Evolutionary conservation across 1,139 yeast species (phyloP), one percentile per base, ranked within the genome.

Genomic region (Kluyveromyces sp.): DNA sequence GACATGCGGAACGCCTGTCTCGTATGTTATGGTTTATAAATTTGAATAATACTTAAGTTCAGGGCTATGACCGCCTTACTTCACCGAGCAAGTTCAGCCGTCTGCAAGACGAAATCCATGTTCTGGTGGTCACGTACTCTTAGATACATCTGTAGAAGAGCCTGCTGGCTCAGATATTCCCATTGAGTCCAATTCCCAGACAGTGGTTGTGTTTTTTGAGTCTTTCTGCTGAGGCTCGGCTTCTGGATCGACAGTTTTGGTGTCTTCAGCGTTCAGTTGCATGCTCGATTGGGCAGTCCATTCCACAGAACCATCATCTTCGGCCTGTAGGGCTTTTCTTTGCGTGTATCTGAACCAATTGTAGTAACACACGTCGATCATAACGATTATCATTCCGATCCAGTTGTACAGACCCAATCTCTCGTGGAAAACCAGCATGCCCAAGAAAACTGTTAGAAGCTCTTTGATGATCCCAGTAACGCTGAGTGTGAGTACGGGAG

Each of bases 391-490:
- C 55, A 92, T 71, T 1, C 98, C 98, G n/a, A 83, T 46, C 46
- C 78, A 67, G 62, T 92, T 92, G 46, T 86, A 64, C 29, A 73
- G 57, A 2, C 63, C 63, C 42, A 92, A 70, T 33, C 66, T 64
- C 63, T 92, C 98, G 33, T 86, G 83, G 63, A 87, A 85, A 12
- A 87, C 72, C 4, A 86, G 49, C 44, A 83, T 72, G 20, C 95
- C 80, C 2, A 83, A 70, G 29, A 79, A 60, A 37, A 92, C 86
- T 0, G 97, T 92, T 42, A 89, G 69, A 7, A 92, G 70, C 62
- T 92, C 98, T 61, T 92, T 92, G 58, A 89, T 84, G 28, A 92
- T 85, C 1, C 98, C 98, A 0, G 95, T 95, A 31, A 92, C 78
- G 3, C 94, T 81, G 33, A 92, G 67, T 0, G 98, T 89, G 33